Evolutionary conservation across 352 stramenopile genomes (phyloP), one percentile per base, ranked within the genome.

Genomic region (Phytophthora agathidicida): DNA sequence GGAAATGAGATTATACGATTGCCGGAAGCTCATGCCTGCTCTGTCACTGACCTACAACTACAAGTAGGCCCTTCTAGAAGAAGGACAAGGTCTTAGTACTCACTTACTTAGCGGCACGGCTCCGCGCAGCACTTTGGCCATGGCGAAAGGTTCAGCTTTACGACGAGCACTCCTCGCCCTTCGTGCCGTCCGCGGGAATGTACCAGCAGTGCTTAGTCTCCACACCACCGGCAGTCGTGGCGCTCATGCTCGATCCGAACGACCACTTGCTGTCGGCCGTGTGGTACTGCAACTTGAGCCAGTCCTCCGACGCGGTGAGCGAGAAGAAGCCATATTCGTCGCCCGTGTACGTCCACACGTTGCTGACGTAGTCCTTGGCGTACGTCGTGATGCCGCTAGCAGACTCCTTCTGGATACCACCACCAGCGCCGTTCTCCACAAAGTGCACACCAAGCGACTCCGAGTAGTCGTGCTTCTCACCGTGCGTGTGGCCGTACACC

Each of bases 201-300:
- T 85, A 90, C 75, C 77, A 93, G 65, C 84, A 93, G 71, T 94
- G 83, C 56, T 83, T 79, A 10, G 71, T 75, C n/a, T 67, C 70
- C 20, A 92, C 68, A 19, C 83, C 83, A 22, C 77, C 79, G 9
- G 77, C 54, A 14, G 51, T 77, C 32, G 80, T 75, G 16, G 56
- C 57, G 7, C 23, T 60, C 17, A 89, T 65, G 36, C 69, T 72
- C 26, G 79, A 75, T 7, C 59, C 56, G 50, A 88, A 90, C 41
- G 56, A 47, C 84, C 82, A 92, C 52, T 43, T 66, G 30, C 58
- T 20, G 52, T 92, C 82, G 22, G 82, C 75, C 32, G 80, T 91
- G 31, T 88, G 66, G 64, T 86, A 94, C 46, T 79, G 78, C 51
- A 91, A 53, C 43, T 86, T 73, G 7, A 88, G 45, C 81, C 82